Evolutionary conservation across 2,329 filamentous ascomycete genomes (phyloP).

Genomic region (Niveomyces coronatus): DNA sequence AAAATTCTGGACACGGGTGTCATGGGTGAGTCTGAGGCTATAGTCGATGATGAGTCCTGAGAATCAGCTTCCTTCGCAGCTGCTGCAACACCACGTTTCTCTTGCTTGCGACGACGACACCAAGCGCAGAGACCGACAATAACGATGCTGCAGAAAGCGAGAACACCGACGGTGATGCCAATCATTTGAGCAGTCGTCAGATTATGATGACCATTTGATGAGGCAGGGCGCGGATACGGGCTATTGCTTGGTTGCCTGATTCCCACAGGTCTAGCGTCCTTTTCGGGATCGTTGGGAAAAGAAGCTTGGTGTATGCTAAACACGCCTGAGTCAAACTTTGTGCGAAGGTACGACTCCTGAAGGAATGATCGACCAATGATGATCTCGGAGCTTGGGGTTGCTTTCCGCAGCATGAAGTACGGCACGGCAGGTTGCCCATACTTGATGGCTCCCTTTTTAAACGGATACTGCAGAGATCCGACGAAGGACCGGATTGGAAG

Average conservation of each 20-base stretch:
- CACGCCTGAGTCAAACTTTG: conserved; percentile 40
- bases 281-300: conserved; percentile 34
- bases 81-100: conserved; percentile 19
- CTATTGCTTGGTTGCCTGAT: conserved; percentile 35
- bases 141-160: conserved; percentile 23
- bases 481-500: conserved; percentile 41
- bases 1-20: conserved; percentile 22
- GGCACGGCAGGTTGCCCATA: conserved; percentile 36
- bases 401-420: conserved; percentile 57
- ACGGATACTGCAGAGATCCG: conserved; percentile 39
- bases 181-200: conserved; percentile 32
- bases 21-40: conserved; percentile 18
- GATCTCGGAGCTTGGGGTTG: conserved; percentile 41
- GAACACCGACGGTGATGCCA: conserved; percentile 35
- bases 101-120: conserved; percentile 17
- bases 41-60: conserved; percentile 27
- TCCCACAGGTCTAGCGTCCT: conserved; percentile 29
- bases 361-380: conserved; percentile 59
- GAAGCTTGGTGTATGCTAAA: conserved; percentile 47
- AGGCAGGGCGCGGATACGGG: conserved; percentile 32
- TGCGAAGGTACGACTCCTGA: conserved; percentile 55
- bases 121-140: conserved; percentile 24
- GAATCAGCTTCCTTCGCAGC: conserved; percentile 21
- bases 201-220: conserved; percentile 12
- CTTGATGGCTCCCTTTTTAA: conserved; percentile 30